Base-by-base conservation (phyloP, 2,329 filamentous ascomycete species). In the Alternaria dauci region DNA sequence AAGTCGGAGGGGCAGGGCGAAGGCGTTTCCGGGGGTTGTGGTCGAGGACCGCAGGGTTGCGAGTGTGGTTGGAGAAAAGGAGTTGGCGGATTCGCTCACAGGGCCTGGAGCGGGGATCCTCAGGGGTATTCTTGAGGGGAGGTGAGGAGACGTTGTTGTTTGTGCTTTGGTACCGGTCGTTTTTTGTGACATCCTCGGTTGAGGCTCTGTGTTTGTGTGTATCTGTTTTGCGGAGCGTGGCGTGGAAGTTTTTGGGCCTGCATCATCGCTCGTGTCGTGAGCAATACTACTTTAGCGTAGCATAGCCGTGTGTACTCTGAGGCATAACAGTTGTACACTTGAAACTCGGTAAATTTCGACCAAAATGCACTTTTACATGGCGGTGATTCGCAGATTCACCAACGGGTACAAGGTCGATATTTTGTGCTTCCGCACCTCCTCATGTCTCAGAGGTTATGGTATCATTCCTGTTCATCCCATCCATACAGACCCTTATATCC, bases 11-110 rank as follows among this genome's bases (percentile, higher is more conserved):
- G 85, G 87, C 1, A 85, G 88, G 68, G 72, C 72, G 12, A 70
- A 64, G 69, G 67, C 74, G 78, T 80, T 78, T 52, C 78, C 86
- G 74, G 73, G 83, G 78, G 63, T 72, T n/a, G 71, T 75, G 20
- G 81, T 83, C 1, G 93, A 97, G 67, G 93, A 96, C 77, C 90
- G 89, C 77, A 86, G 89, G 55, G 86, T 96, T 48, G 89, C 90
- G 3, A 93, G 92, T 78, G 91, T 88, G 73, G 90, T 94, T 20
- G 88, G 89, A n/a, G 89, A 92, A 73, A 90, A 87, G 72, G 93
- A 97, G 79, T 85, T 96, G 66, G 87, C 89, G 67, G 85, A 85
- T 57, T 89, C 91, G 55, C 86, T 93, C 41, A 87, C 78, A 44
- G 84, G 85, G 25, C 79, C 83, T n/a, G 84, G 85, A 12, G 74